Conservation (phyloP, 139 green algal genomes). For the Haematococcus lacustris region DNA sequence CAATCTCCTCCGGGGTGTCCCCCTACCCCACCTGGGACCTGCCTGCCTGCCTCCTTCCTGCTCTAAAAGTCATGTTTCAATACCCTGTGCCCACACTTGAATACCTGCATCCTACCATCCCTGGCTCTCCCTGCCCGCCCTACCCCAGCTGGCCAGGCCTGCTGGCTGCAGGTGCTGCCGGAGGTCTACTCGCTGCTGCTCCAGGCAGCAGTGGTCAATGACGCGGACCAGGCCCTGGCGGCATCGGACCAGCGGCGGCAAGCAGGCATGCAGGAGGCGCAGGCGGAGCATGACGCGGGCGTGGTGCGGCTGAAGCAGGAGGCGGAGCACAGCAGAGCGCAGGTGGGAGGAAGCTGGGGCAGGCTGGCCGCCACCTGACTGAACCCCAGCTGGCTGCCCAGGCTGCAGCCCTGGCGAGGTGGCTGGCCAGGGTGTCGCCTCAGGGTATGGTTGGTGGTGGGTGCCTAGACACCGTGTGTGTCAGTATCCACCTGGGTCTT, state of each 20-base stretch:
- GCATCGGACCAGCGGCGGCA: neutral
- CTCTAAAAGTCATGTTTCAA: neutral
- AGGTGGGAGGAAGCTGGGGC: neutral
- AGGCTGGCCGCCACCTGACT: too few species aligned
- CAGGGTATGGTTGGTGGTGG: too few species aligned
- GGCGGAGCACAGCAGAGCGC: neutral
- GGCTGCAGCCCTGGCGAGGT: too few species aligned
- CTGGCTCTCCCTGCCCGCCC: too few species aligned
- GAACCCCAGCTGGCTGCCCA: too few species aligned
- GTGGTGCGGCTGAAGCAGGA: neutral
- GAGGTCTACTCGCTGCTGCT: constrained; percentile 4
- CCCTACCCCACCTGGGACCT: neutral
- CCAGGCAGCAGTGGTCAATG: neutral
- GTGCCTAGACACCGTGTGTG: too few species aligned
- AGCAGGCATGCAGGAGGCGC: neutral
- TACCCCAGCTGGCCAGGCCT: neutral
- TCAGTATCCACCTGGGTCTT: too few species aligned
- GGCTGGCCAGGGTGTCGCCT: too few species aligned
- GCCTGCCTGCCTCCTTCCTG: neutral
- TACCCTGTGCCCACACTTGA: neutral
- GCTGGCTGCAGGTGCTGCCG: neutral
- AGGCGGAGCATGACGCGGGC: neutral
- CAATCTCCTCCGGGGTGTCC: neutral
- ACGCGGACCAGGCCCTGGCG: neutral
- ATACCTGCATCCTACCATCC: neutral